Conservation (phyloP, 192 early-diverging fungal genomes). For the Coemansia sp. region DNA sequence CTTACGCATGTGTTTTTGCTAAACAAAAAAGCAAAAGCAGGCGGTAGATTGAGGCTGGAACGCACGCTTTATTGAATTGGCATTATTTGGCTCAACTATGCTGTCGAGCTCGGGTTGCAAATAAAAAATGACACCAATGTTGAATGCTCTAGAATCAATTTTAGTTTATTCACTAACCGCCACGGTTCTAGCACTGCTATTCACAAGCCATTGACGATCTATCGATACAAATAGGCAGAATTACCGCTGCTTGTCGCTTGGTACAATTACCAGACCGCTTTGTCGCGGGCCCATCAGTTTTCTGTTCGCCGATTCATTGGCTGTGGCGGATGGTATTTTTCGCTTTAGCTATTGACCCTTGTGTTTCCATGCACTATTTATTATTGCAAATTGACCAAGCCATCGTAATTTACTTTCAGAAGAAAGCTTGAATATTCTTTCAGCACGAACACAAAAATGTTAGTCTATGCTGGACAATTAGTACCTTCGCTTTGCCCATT, state of each 20-base stretch:
- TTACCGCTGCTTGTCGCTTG: not conserved
- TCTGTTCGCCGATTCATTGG: not conserved
- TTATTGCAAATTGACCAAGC: not conserved
- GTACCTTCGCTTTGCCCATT: slow-evolving; percentile 6
- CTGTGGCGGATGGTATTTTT: not conserved
- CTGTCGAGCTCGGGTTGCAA: not conserved
- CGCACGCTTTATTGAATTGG: not conserved
- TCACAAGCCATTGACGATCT: not conserved
- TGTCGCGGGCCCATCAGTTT: not conserved
- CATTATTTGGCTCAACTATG: not conserved
- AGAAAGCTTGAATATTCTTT: not conserved
- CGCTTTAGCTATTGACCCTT: not conserved
- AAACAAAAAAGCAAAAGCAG: not conserved
- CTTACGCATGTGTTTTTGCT: not conserved
- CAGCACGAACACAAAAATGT: not conserved
- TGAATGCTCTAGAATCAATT: not conserved
- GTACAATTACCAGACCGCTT: slow-evolving; percentile 7
- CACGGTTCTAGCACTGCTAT: not conserved
- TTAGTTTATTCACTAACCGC: not conserved
- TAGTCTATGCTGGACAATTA: not conserved
- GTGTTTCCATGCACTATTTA: not conserved
- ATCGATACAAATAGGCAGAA: slow-evolving; percentile 3
- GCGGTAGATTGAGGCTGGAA: not conserved
- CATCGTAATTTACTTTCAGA: not conserved
- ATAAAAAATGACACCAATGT: not conserved